These are phyloP conservation scores for Marchantia polymorpha DNA, from an alignment of 225 moss, liverwort and hornwort species.

Conservation along the genomic window DNA sequence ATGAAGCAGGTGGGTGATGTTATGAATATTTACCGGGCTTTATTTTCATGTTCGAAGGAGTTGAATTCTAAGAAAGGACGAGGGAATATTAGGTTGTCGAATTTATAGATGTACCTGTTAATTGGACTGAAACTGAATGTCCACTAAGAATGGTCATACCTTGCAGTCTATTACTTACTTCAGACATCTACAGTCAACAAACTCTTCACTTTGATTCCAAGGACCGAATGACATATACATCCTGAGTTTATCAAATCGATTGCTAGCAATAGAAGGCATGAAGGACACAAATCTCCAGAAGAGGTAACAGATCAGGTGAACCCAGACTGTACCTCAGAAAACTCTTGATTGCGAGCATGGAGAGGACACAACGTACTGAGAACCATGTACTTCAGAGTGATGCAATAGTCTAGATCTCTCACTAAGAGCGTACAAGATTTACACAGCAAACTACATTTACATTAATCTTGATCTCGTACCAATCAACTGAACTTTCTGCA, in stretches of 20 bases:
- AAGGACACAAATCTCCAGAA: not conserved
- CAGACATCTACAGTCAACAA: not conserved
- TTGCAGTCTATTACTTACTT: not conserved
- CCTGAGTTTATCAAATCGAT: not conserved
- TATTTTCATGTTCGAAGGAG: not conserved
- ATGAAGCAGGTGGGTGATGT: too few species aligned
- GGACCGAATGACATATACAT: not conserved
- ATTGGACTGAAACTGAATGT: not conserved
- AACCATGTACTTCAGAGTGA: too few species aligned
- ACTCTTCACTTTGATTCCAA: not conserved
- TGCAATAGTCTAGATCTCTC: too few species aligned
- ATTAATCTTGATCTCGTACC: too few species aligned
- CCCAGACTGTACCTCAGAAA: not conserved
- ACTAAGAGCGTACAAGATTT: too few species aligned
- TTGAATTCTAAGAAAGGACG: not conserved
- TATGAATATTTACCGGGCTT: too few species aligned
- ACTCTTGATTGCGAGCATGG: not conserved
- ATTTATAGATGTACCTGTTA: not conserved
- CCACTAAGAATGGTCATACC: not conserved
- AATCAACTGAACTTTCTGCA: too few species aligned
- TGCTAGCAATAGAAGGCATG: not conserved
- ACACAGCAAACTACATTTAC: too few species aligned
- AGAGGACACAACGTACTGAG: not conserved
- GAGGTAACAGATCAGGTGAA: not conserved
- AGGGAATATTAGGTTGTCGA: constrained; percentile 5